Percentiles rank a stretch among this genome's conserved stretches.
Conservation (phyloP, 2,329 filamentous ascomycete species). For the Monosporascus cannonballus region DNA sequence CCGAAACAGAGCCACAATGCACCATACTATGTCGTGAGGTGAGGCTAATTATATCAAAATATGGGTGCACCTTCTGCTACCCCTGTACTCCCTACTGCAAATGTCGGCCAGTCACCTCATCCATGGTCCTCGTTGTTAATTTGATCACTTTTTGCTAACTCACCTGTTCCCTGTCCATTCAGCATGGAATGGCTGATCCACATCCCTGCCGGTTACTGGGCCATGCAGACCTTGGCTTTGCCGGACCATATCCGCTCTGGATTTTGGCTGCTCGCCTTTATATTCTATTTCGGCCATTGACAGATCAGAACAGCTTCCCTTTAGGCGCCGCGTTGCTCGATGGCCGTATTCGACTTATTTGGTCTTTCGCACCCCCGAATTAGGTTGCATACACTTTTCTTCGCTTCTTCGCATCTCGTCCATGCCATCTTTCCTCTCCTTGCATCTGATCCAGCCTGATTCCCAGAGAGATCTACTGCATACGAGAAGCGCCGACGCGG, state of each 20-base stretch:
- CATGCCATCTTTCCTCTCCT: slow-evolving; percentile 18
- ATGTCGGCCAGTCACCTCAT: slow-evolving; percentile 23
- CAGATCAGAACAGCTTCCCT: slow-evolving; percentile 32
- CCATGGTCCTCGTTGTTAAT: slow-evolving; percentile 21
- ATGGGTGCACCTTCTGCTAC: slow-evolving; percentile 17
- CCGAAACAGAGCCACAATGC: slow-evolving; percentile 9
- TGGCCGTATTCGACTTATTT: slow-evolving; percentile 32
- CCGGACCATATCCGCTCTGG: slow-evolving; percentile 40
- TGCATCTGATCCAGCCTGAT: slow-evolving; percentile 17
- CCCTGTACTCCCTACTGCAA: slow-evolving; percentile 26
- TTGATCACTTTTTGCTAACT: slow-evolving; percentile 27
- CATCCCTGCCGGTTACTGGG: slow-evolving; percentile 28
- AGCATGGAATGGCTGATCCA: slow-evolving; percentile 31
- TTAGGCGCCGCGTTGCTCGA: slow-evolving; percentile 35
- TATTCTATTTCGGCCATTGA: slow-evolving; percentile 36
- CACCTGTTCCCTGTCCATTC: slow-evolving; percentile 27
- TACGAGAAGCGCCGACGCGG: slow-evolving; percentile 23
- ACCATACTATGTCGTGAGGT: slow-evolving; percentile 6
- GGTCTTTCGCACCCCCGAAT: slow-evolving; percentile 26
- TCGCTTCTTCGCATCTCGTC: slow-evolving; percentile 23
- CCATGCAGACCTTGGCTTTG: slow-evolving; percentile 32
- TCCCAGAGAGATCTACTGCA: slow-evolving; percentile 24
- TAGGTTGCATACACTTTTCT: slow-evolving; percentile 18
- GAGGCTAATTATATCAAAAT: slow-evolving; percentile 36
- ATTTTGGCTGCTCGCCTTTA: slow-evolving; percentile 36